phyloP scores from a whole-genome alignment of 2,329 filamentous ascomycete genomes.

The Paracorniculantispora psalliotae region DNA sequence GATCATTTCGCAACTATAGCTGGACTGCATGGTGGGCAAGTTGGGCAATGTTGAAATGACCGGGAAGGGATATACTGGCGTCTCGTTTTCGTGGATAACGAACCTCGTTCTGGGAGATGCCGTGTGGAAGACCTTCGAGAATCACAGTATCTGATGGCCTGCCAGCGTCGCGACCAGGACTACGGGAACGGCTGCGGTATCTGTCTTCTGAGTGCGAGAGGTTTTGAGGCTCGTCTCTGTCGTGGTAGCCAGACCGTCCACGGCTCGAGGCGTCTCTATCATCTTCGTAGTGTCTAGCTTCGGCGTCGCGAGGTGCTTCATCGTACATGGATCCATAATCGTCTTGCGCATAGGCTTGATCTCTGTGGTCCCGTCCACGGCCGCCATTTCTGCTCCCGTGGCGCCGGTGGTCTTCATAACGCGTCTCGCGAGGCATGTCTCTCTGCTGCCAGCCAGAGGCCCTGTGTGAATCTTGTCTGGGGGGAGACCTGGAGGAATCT shows the following conservation, averaged over 20 bases:
- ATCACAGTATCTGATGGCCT: conserved; percentile 48
- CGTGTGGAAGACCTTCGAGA: conserved; percentile 47
- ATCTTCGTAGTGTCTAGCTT: conserved; percentile 19
- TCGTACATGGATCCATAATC: conserved; percentile 32
- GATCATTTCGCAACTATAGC: conserved; percentile 7
- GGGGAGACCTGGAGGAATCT: conserved; percentile 41
- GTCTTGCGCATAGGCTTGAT: neutral
- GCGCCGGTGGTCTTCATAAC: conserved; percentile 17
- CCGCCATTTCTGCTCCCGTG: neutral
- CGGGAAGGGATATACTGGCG: conserved; percentile 15
- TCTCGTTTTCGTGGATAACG: conserved; percentile 21
- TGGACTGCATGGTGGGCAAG: conserved; percentile 1
- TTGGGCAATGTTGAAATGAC: conserved; percentile 12
- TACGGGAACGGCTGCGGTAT: conserved; percentile 29
- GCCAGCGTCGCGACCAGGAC: conserved; percentile 33
- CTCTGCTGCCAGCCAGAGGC: conserved; percentile 25
- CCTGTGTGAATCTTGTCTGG: conserved; percentile 34
- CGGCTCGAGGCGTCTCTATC: conserved; percentile 13
- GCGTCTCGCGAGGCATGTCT: conserved; percentile 21
- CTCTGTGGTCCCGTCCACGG: conserved; percentile 16
- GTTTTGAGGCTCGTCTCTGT: conserved; percentile 14
- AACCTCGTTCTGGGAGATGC: conserved; percentile 48
- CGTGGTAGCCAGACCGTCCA: conserved; percentile 13
- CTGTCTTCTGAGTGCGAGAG: neutral
- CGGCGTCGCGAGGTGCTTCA: conserved; percentile 28